Evolutionary conservation across 768 basidiomycete species (phyloP), one percentile per base, ranked within the genome.

Genomic region (Tricholoma sp.): DNA sequence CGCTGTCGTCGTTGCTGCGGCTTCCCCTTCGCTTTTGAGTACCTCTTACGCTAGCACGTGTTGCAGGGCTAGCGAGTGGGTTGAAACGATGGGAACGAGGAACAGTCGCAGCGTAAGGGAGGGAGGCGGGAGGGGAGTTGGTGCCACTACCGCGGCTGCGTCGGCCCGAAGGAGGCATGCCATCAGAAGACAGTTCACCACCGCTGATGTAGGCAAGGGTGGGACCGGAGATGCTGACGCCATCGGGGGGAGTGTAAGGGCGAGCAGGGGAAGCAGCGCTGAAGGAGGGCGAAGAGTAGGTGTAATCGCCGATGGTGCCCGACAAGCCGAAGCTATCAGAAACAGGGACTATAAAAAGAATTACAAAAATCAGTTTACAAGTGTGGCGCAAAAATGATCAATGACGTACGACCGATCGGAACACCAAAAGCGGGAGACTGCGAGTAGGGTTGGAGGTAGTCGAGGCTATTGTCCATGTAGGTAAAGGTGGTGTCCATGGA

Each of bases 41-140:
- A 27, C 72, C 69, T 59, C 77, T 73, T 55, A 74, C 77, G 71
- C 79, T 82, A 35, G 85, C 74, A 56, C 84, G 76, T 52, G 81
- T 77, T 58, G 84, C 75, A 46, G 83, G 74, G 14, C 81, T 76
- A 56, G 80, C 73, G 63, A 91, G 83, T 4, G 89, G 89, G 74
- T 89, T 89, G 79, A 82, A 91, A 63, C 89, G 88, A 65, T 86
- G 86, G 50, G 88, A 88, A 62, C 88, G 78, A 27, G 86, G 87
- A 41, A 88, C 82, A 31, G 84, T 77, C 24, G 88, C 79, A 61
- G 73, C 74, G 67, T 79, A 82, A 34, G 85, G 73, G 34, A 80
- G 76, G 61, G 57, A 58, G 22, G 71, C 70, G 53, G 77, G 73
- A 24, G 79, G 78, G 18, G 79, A 79, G 60, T 74, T 72, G 37